These are phyloP conservation scores for Ophiostoma sp. DNA, from an alignment of 2,329 filamentous ascomycete species.

Conservation along the genomic window DNA sequence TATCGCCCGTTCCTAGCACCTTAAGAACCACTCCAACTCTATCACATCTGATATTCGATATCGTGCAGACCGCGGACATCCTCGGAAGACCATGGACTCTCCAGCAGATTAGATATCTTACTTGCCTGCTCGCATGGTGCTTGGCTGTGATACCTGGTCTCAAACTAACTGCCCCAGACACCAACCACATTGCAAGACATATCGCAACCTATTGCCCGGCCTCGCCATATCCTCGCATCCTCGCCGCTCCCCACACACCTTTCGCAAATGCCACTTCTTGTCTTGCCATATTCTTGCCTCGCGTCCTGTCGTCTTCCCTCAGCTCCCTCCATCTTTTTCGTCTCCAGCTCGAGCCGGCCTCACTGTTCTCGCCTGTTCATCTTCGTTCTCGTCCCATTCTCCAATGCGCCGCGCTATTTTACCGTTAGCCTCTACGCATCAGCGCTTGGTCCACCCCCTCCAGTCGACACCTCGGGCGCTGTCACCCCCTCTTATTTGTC, in stretches of 20 bases:
- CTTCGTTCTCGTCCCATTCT: not conserved
- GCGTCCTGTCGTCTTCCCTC: too few relatives aligned
- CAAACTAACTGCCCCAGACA: not conserved
- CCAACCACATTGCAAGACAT: not conserved
- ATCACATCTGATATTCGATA: not conserved
- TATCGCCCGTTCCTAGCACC: too few relatives aligned
- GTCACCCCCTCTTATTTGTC: not conserved
- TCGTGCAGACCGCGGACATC: not conserved
- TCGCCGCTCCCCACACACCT: not conserved
- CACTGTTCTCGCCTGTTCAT: not conserved
- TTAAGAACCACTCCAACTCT: not conserved
- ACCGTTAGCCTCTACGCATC: not conserved
- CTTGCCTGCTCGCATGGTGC: not conserved
- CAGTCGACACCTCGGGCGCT: not conserved
- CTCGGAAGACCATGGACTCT: not conserved
- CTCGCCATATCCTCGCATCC: not conserved
- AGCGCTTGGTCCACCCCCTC: conserved; percentile 1
- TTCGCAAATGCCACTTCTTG: too few relatives aligned
- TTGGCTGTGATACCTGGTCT: not conserved
- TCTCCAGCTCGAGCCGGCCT: not conserved
- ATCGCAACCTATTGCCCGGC: not conserved
- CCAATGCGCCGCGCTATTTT: not conserved
- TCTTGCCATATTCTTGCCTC: too few relatives aligned
- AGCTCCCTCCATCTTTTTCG: not conserved
- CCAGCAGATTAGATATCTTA: not conserved